These are phyloP conservation scores for Xylariaceae sp. DNA, from an alignment of 2,329 filamentous ascomycete genomes.

Conservation along the genomic window DNA sequence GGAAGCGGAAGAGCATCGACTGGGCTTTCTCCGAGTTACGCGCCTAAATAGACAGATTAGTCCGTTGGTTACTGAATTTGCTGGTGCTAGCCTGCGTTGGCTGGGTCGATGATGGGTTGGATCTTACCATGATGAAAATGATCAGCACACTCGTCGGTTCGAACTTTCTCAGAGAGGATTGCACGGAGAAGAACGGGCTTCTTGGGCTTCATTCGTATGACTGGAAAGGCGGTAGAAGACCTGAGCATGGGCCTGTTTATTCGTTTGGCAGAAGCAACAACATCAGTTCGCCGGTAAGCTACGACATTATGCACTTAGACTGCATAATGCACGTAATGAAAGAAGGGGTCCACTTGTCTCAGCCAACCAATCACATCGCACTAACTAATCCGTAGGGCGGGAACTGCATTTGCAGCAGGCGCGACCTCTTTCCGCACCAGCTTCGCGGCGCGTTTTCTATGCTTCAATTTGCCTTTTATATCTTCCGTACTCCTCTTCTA, in stretches of 20 bases:
- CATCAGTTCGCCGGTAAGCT: too few relatives aligned
- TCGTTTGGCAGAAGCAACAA: not conserved
- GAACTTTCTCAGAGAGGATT: not conserved
- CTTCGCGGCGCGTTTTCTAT: too few relatives aligned
- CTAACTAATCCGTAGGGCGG: too few relatives aligned
- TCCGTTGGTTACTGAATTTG: not conserved
- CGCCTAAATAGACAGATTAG: constrained; percentile 51
- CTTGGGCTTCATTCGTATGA: not conserved
- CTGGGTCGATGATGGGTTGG: not conserved
- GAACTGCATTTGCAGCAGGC: too few relatives aligned
- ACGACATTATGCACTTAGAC: too few relatives aligned
- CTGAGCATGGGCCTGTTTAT: not conserved
- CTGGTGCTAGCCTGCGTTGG: not conserved
- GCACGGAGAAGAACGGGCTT: not conserved
- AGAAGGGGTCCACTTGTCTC: too few relatives aligned
- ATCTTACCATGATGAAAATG: constrained; percentile 30
- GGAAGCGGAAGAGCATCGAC: constrained; percentile 99
- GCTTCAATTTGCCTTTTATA: not conserved
- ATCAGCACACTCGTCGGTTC: not conserved
- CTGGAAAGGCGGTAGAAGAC: not conserved
- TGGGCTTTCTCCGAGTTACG: constrained; percentile 98
- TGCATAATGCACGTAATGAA: too few relatives aligned
- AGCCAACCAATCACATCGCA: too few relatives aligned
- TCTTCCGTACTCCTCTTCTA: not conserved
- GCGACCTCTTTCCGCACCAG: too few relatives aligned